Base-by-base conservation (phyloP, 352 stramenopile species). In the Aphanomyces stellatus region DNA sequence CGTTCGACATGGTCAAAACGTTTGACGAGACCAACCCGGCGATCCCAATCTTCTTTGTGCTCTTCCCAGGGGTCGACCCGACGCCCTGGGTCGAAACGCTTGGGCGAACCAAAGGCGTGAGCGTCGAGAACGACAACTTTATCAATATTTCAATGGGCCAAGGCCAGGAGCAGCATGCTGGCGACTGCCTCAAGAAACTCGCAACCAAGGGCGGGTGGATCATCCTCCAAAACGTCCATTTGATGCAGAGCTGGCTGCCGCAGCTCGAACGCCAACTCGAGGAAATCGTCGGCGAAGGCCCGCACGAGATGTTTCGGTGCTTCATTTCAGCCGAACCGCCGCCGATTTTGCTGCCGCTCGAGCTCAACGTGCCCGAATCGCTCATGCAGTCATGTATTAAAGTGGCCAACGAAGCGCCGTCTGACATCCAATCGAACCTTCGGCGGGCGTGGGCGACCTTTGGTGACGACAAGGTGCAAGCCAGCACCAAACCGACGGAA, bases 291-390 rank as follows among this genome's bases (percentile, higher is more conserved):
- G 88, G 86, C 41, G 87, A 96, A 76, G 77, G 91, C 24, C 88
- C 89, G 8, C 95, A 98, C 61, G 80, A 96, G 42, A 92, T 94
- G 64, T 98, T 98, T 70, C 90, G 94, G 31, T 98, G 93, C 72
- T 98, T 98, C 69, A 97, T 98, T 75, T 98, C 89, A 11, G 95
- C 90, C 35, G 94, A 98, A 69, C 91, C 93, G 10, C 94, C 95
- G 24, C 90, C 91, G 40, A 74, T 70, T 55, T 24, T 71, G n/a
- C 69, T 98, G 51, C 78, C 88, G 1, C 88, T 92, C 53, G 97
- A 97, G 90, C 88, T 97, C 69, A 98, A 98, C 56, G 98, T 99
- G 72, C 96, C 96, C 33, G 95, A 99, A 74, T 97, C 85, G 37
- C 83, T 98, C 31, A 87, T 98, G 84, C 92, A 98, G 72, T 90